Evolutionary conservation across 352 stramenopile species (phyloP).

Genomic region (Globisporangium echinulatum): DNA sequence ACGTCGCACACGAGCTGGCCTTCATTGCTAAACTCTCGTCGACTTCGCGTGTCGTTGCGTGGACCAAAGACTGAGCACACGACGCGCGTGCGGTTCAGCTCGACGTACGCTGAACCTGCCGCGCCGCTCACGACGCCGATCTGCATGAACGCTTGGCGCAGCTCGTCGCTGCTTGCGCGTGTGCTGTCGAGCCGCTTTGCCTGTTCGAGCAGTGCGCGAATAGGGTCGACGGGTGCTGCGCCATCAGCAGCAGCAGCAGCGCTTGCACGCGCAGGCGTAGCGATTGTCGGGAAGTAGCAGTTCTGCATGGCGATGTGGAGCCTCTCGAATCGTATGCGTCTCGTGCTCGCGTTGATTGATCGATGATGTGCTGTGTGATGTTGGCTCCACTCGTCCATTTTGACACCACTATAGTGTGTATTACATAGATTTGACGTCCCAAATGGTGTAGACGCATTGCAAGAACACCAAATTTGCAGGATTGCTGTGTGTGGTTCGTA

Average conservation of each 20-base stretch:
- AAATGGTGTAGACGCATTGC: not conserved
- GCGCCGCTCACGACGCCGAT: conserved; percentile 74
- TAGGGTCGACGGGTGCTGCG: conserved; percentile 6
- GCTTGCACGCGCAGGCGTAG: conserved; percentile 11
- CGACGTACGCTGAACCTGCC: conserved; percentile 85
- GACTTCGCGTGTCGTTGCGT: conserved; percentile 64
- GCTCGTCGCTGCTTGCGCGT: conserved; percentile 62
- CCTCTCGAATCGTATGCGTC: not conserved
- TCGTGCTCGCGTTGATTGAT: conserved; percentile 1
- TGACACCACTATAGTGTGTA: not conserved
- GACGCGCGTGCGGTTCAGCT: conserved; percentile 82
- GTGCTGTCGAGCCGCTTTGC: conserved; percentile 26
- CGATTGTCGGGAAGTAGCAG: conserved; percentile 62
- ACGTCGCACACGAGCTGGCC: conserved; percentile 86
- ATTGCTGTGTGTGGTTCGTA: too few species aligned
- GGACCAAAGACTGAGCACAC: conserved; percentile 87
- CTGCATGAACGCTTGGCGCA: conserved; percentile 84
- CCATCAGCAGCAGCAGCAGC: conserved; percentile 7
- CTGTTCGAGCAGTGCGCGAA: conserved; percentile 23
- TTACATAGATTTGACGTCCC: not conserved
- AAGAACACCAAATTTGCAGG: not conserved
- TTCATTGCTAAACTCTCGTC: conserved; percentile 81
- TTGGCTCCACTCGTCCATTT: conserved; percentile 8
- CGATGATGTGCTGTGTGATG: not conserved
- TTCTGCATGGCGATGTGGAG: conserved; percentile 62